A percentile compares a stretch with the other conserved stretches of the same genome.
phyloP scores from a whole-genome alignment of 192 early-diverging fungal genomes.

The Coemansia sp. region DNA sequence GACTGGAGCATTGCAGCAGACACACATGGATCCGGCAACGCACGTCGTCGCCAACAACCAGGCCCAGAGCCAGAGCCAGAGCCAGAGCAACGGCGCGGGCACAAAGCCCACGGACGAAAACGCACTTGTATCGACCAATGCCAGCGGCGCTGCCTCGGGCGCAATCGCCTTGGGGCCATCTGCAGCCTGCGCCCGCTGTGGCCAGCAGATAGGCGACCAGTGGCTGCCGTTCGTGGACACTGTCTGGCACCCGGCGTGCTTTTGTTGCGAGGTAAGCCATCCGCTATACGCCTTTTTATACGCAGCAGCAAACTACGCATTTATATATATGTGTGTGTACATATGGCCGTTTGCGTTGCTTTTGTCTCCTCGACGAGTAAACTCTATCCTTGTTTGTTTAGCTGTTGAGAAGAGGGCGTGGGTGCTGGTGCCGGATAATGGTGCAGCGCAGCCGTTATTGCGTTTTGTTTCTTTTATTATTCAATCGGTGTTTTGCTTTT shows the following conservation, averaged over 20 bases:
- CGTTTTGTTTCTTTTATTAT: too few species aligned
- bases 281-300: too few species aligned
- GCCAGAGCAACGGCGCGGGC: not conserved
- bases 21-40: not conserved
- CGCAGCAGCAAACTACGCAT: too few species aligned
- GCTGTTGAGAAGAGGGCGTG: too few species aligned
- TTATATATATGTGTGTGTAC: too few species aligned
- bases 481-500: not conserved
- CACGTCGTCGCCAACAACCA: too few species aligned
- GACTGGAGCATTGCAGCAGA: not conserved
- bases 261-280: slow-evolving; percentile 82
- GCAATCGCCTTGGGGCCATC: slow-evolving; percentile 27
- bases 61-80: too few species aligned
- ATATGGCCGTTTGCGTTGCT: not conserved
- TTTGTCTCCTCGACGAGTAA: too few species aligned
- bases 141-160: slow-evolving; percentile 12
- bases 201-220: slow-evolving; percentile 72
- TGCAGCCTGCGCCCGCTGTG: slow-evolving; percentile 65
- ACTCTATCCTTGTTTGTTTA: too few species aligned
- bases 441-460: not conserved
- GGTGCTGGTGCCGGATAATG: not conserved
- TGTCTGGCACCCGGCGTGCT: slow-evolving; percentile 92
- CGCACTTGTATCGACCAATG: not conserved
- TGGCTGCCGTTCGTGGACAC: slow-evolving; percentile 83
- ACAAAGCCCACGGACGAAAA: not conserved